A percentile compares a stretch with the other conserved stretches of the same genome.
Conservation (phyloP, 352 stramenopile species). For the Globisporangium carolinianum region DNA sequence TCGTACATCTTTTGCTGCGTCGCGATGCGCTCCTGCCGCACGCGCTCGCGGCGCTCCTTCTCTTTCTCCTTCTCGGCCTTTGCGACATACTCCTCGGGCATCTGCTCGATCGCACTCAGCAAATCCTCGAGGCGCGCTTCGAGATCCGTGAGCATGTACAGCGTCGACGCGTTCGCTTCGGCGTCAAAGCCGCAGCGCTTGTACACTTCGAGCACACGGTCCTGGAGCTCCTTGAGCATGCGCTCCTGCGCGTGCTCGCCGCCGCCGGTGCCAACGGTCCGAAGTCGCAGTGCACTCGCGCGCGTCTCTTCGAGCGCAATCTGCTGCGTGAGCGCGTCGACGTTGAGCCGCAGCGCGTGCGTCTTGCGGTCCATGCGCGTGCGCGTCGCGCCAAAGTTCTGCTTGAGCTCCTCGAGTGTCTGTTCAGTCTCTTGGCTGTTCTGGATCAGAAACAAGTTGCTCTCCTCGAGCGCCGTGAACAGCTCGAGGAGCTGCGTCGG, state of each 20-base stretch:
- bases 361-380: conserved; percentile 87
- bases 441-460: conserved; percentile 95
- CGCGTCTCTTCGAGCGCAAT: conserved; percentile 85
- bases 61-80: conserved; percentile 94
- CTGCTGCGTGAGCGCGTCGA: conserved; percentile 86
- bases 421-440: conserved; percentile 95
- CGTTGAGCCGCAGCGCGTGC: conserved; percentile 76
- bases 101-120: conserved; percentile 86
- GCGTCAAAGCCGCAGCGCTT: conserved; percentile 91
- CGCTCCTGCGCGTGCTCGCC: conserved; percentile 86
- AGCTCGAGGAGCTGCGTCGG: conserved; percentile 92
- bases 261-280: conserved; percentile 48
- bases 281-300: conserved; percentile 58
- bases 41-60: conserved; percentile 89
- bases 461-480: conserved; percentile 91
- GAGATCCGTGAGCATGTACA: conserved; percentile 93
- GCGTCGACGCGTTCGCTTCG: conserved; percentile 85
- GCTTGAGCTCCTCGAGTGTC: conserved; percentile 92
- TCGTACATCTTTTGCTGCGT: conserved; percentile 92
- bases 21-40: conserved; percentile 88
- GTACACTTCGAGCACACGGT: conserved; percentile 88
- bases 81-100: conserved; percentile 91
- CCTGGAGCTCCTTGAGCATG: conserved; percentile 86
- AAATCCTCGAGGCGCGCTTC: conserved; percentile 89
- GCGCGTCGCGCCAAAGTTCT: conserved; percentile 88